These are phyloP conservation scores for Lipomyces yamadae DNA, from an alignment of 805 yeast genomes.

Conservation along the genomic window DNA sequence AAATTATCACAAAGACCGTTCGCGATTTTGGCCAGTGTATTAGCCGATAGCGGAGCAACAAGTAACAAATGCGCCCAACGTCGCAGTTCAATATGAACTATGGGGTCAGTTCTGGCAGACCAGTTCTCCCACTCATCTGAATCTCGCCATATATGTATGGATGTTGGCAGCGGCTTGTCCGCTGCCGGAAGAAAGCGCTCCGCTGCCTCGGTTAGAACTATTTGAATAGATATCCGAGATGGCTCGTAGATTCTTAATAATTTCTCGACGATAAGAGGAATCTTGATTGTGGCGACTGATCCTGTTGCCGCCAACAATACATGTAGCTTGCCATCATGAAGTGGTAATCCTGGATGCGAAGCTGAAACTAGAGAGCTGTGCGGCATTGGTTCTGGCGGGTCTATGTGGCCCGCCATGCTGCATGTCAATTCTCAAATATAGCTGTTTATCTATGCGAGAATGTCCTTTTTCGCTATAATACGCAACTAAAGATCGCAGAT, in stretches of 20 bases:
- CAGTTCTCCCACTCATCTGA: conserved; percentile 94
- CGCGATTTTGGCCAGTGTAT: conserved; percentile 86
- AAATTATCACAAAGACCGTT: conserved; percentile 91
- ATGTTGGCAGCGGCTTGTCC: conserved; percentile 57
- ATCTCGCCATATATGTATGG: conserved; percentile 89
- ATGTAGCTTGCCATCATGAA: conserved; percentile 83
- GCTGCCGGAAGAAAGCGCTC: conserved; percentile 65
- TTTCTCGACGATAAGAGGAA: conserved; percentile 86
- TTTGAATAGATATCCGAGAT: conserved; percentile 77
- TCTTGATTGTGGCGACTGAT: conserved; percentile 93
- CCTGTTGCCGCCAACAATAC: conserved; percentile 93
- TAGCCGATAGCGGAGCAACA: conserved; percentile 94
- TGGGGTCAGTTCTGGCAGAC: conserved; percentile 81
- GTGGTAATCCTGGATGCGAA: conserved; percentile 29
- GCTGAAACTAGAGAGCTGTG: conserved; percentile 14
- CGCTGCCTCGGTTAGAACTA: conserved; percentile 84
- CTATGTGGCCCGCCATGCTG: neutral
- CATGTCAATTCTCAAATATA: neutral
- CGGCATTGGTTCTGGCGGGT: neutral
- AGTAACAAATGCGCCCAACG: conserved; percentile 95
- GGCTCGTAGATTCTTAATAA: conserved; percentile 78
- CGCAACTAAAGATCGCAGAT: neutral
- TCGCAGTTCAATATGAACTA: conserved; percentile 89
- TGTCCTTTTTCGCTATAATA: neutral
- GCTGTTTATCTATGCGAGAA: neutral